Conservation (phyloP, 352 stramenopile species). For the Phytopythium cucurbitacearum region DNA sequence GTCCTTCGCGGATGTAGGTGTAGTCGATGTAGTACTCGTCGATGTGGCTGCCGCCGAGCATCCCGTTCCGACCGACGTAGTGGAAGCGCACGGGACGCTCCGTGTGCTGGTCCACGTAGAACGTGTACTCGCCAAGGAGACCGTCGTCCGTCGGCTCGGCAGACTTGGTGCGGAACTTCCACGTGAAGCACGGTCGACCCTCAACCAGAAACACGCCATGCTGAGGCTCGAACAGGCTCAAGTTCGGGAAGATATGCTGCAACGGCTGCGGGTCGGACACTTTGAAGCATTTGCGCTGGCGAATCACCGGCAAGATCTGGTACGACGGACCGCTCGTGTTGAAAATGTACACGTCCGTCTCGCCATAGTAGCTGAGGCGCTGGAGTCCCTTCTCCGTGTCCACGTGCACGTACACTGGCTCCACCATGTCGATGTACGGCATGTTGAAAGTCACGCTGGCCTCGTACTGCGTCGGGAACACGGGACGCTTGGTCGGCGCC, state of each 20-base stretch:
- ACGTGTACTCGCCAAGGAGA: slow-evolving; percentile 78
- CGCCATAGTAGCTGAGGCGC: slow-evolving; percentile 87
- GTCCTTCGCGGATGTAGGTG: slow-evolving; percentile 74
- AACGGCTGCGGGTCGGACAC: slow-evolving; percentile 37
- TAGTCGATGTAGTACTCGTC: slow-evolving; percentile 91
- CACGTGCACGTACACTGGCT: slow-evolving; percentile 84
- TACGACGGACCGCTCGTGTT: slow-evolving; percentile 76
- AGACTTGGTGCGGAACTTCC: slow-evolving; percentile 69
- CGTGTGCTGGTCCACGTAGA: slow-evolving; percentile 78
- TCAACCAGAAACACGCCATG: slow-evolving; percentile 72
- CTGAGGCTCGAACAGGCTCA: slow-evolving; percentile 80
- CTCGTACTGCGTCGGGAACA: slow-evolving; percentile 84
- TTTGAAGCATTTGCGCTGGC: slow-evolving; percentile 71
- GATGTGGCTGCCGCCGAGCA: slow-evolving; percentile 86
- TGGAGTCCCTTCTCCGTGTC: slow-evolving; percentile 68
- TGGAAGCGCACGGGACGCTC: slow-evolving; percentile 82
- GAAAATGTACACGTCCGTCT: slow-evolving; percentile 86
- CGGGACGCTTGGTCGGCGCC: slow-evolving; percentile 56
- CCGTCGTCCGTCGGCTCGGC: slow-evolving; percentile 53
- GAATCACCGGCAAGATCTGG: slow-evolving; percentile 81
- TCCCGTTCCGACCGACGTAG: slow-evolving; percentile 80
- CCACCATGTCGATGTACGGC: slow-evolving; percentile 86
- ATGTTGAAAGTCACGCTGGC: slow-evolving; percentile 85
- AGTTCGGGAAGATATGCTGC: slow-evolving; percentile 84
- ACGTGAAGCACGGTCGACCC: slow-evolving; percentile 75